phyloP scores from a whole-genome alignment of 164 flowering plant genomes.

The Magnolia sinica region DNA sequence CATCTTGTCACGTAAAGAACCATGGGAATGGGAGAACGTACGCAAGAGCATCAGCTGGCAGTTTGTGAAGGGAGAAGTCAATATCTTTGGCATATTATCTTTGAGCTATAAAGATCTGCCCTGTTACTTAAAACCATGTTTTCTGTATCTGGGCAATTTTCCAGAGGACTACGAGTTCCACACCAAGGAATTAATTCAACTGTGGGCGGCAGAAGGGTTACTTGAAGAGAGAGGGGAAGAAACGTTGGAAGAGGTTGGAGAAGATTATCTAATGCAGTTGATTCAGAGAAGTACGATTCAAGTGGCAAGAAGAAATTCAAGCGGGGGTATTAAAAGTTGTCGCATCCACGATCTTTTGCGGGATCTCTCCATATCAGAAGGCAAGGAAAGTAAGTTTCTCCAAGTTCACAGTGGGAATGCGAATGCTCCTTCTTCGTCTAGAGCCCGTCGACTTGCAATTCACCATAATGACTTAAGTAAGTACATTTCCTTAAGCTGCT shows the following conservation, averaged over 20 bases:
- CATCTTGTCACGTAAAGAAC: not conserved
- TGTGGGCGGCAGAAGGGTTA: conserved; percentile 7
- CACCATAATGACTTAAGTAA: not conserved
- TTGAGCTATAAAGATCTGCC: not conserved
- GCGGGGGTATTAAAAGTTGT: not conserved
- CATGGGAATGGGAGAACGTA: not conserved
- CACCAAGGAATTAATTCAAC: not conserved
- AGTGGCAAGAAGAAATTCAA: not conserved
- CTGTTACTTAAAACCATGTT: not conserved
- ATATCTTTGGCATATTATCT: not conserved
- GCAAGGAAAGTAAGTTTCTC: not conserved
- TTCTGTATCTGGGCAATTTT: conserved; percentile 1
- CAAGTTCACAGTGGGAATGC: not conserved
- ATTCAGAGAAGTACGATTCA: not conserved
- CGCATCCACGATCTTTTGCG: not conserved
- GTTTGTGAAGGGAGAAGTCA: not conserved
- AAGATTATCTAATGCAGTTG: conserved; percentile 2
- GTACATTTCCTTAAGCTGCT: not conserved
- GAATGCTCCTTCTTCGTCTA: not conserved
- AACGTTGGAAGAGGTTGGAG: conserved; percentile 9
- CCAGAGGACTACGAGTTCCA: conserved; percentile 6
- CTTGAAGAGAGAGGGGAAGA: not conserved
- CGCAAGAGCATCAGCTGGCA: not conserved
- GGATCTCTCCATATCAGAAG: not conserved
- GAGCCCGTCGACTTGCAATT: not conserved